phyloP scores from a whole-genome alignment of 78 protist genomes.

The Pelomyxa schiedti region DNA sequence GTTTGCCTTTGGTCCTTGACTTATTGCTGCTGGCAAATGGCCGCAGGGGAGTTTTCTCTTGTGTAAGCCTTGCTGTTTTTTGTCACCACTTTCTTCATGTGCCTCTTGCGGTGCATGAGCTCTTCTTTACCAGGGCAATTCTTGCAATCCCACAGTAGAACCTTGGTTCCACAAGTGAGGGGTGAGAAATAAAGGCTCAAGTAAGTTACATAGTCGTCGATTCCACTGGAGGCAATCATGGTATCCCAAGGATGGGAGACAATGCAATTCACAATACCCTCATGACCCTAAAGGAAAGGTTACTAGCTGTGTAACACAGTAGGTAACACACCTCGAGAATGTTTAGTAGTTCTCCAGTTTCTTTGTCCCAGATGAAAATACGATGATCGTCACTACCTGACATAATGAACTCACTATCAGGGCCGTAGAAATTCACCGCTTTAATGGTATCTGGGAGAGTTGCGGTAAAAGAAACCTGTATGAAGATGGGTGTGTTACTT shows the following conservation, averaged over 20 bases:
- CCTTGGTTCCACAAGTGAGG: too few species aligned
- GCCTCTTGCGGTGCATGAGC: too few species aligned
- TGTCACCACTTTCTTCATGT: too few species aligned
- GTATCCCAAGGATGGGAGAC: slow-evolving; percentile 26
- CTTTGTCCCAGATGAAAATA: slow-evolving; percentile 46
- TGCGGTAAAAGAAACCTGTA: background rate
- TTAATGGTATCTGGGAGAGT: slow-evolving; percentile 21
- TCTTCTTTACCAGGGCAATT: too few species aligned
- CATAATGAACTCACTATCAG: slow-evolving; percentile 32
- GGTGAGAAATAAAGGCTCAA: too few species aligned
- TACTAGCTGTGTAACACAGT: background rate
- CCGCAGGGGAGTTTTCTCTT: too few species aligned
- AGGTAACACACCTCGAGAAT: slow-evolving; percentile 10
- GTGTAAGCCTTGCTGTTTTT: too few species aligned
- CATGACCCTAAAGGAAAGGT: slow-evolving; percentile 21
- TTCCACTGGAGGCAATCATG: slow-evolving; percentile 8
- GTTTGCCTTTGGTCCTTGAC: too few species aligned
- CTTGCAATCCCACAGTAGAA: too few species aligned
- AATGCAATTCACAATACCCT: slow-evolving; percentile 7
- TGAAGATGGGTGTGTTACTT: background rate
- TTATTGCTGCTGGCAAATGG: too few species aligned
- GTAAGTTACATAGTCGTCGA: slow-evolving; percentile 18
- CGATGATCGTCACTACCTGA: slow-evolving; percentile 33
- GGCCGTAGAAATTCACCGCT: slow-evolving; percentile 40
- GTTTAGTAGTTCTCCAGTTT: slow-evolving; percentile 10